These are phyloP conservation scores for Phylloboletellus chloephorus DNA, from an alignment of 1,284 basidiomycete species.

Conservation along the genomic window DNA sequence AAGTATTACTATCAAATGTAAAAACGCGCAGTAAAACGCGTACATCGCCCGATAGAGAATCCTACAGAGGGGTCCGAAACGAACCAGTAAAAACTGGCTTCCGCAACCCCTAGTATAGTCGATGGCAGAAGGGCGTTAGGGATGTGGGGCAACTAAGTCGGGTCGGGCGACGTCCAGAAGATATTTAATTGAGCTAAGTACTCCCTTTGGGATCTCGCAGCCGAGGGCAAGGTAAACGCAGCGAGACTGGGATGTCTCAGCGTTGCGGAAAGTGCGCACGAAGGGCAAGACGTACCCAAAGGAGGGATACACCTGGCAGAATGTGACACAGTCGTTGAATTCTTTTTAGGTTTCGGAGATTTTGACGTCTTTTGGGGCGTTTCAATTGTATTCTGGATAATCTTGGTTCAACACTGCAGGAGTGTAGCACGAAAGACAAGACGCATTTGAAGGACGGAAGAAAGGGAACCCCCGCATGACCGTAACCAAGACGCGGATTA, in stretches of 20 bases:
- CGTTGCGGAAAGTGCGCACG: too few relatives aligned
- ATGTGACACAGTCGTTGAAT: background rate
- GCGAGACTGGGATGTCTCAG: background rate
- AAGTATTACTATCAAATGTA: background rate
- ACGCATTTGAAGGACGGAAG: background rate
- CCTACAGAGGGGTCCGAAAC: conserved; percentile 11
- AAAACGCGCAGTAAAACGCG: background rate
- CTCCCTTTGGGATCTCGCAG: background rate
- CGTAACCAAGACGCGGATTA: background rate
- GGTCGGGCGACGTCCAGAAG: background rate
- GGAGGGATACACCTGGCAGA: background rate
- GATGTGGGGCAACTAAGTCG: background rate
- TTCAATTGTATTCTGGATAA: background rate
- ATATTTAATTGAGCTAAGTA: background rate
- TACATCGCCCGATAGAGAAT: conserved; percentile 2
- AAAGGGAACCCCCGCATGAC: background rate
- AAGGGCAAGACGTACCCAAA: conserved; percentile 5
- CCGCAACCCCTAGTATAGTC: conserved; percentile 2
- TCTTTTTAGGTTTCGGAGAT: background rate
- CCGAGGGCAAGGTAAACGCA: background rate
- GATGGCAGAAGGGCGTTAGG: background rate
- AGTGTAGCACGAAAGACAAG: background rate
- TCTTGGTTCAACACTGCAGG: background rate
- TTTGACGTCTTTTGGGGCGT: background rate
- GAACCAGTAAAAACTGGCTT: conserved; percentile 5